Evolutionary conservation across 495 filamentous ascomycete species (phyloP).

Genomic region (Xylaria sp.): DNA sequence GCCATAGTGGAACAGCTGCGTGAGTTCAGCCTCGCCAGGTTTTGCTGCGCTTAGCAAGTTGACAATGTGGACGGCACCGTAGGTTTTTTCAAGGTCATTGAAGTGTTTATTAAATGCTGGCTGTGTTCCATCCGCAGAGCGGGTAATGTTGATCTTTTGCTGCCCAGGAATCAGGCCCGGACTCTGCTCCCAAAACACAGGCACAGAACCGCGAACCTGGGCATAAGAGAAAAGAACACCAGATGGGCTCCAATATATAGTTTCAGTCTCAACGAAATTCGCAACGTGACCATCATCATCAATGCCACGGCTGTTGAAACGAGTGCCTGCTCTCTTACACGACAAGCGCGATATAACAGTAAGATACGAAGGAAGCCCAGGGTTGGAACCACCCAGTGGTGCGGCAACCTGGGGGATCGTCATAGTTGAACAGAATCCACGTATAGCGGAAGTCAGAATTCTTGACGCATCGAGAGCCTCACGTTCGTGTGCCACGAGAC

Average conservation of each 20-base stretch:
- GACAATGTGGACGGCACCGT: conserved; percentile 88
- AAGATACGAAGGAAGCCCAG: conserved; percentile 80
- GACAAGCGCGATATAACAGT: conserved; percentile 92
- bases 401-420: conserved; percentile 70
- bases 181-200: conserved; percentile 96
- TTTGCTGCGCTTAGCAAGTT: conserved; percentile 91
- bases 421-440: conserved; percentile 87
- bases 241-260: conserved; percentile 74
- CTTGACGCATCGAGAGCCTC: conserved; percentile 79
- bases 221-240: conserved; percentile 89
- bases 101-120: conserved; percentile 97
- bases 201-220: conserved; percentile 90
- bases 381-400: conserved; percentile 62
- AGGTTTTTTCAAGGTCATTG: conserved; percentile 77
- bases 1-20: conserved; percentile 76
- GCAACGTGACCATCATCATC: conserved; percentile 98
- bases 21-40: conserved; percentile 81
- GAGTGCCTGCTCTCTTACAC: conserved; percentile 88
- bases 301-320: conserved; percentile 95
- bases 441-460: conserved; percentile 91
- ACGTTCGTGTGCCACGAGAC: conserved; percentile 74
- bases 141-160: conserved; percentile 91
- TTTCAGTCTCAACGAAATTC: conserved; percentile 78
- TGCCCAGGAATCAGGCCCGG: conserved; percentile 88
- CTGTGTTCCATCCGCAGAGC: conserved; percentile 88